Conservation (phyloP, 257 asterid genomes). For the Misopates orontium region DNA sequence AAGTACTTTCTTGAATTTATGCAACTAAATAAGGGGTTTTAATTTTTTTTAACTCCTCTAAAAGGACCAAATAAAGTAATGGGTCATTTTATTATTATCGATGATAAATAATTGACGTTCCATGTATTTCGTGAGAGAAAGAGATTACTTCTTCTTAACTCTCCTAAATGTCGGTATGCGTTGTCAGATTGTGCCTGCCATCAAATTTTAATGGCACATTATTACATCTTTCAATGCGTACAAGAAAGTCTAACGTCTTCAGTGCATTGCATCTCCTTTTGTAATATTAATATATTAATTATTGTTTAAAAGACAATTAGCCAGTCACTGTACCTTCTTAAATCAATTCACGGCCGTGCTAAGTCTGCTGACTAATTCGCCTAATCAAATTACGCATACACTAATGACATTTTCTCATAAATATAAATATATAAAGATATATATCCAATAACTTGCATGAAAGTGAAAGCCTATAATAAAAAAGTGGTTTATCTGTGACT, state of each 20-base stretch:
- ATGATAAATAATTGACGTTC: background rate
- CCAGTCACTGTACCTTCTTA: conserved; percentile 37
- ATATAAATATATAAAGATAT: too few species aligned
- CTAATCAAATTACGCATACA: background rate
- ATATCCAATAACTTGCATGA: conserved; percentile 8
- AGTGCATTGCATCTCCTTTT: background rate
- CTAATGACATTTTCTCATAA: background rate
- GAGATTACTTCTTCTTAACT: background rate
- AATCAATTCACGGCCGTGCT: conserved; percentile 18
- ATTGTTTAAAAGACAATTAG: conserved; percentile 32
- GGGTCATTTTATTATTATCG: too few species aligned
- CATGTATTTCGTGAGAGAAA: background rate
- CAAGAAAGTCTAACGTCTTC: conserved; percentile 32
- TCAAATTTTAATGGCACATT: background rate
- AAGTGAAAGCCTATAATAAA: background rate
- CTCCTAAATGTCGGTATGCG: background rate
- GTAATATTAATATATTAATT: background rate
- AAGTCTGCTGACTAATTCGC: conserved; percentile 26
- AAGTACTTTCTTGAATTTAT: too few species aligned
- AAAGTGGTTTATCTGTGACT: too few species aligned
- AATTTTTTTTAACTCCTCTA: too few species aligned
- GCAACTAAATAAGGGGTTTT: too few species aligned
- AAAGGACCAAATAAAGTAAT: too few species aligned
- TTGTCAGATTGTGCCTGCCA: background rate
- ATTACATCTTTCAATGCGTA: conserved; percentile 27